Evolutionary conservation across 2,329 filamentous ascomycete species (phyloP).

Genomic region (Epichloe glyceriae): DNA sequence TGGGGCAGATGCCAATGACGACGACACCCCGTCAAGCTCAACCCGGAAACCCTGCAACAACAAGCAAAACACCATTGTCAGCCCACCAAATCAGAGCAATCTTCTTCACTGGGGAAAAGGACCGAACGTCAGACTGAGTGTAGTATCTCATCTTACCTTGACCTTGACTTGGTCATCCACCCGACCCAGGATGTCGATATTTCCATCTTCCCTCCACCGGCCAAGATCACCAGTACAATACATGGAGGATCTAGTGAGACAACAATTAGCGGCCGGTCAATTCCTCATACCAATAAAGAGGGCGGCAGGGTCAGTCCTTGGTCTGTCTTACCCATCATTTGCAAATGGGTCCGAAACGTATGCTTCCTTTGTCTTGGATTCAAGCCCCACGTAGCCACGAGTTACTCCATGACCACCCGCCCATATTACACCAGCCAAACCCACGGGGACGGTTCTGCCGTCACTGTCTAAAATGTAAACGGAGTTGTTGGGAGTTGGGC

Average conservation of each 20-base stretch:
- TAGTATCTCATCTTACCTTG: conserved; percentile 26
- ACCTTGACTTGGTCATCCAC: conserved; percentile 51
- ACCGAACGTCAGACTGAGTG: not conserved
- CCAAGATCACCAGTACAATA: conserved; percentile 50
- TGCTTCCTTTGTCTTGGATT: conserved; percentile 33
- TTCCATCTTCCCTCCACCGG: conserved; percentile 38
- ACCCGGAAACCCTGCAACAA: conserved; percentile 40
- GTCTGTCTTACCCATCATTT: conserved; percentile 31
- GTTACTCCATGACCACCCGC: conserved; percentile 42
- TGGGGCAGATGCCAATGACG: conserved; percentile 32
- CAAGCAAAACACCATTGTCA: not conserved
- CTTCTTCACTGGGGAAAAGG: not conserved
- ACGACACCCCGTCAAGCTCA: conserved; percentile 44
- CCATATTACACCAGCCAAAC: conserved; percentile 41
- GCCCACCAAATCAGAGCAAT: not conserved
- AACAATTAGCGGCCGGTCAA: conserved; percentile 3
- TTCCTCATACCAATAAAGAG: conserved; percentile 2
- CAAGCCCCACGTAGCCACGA: conserved; percentile 41
- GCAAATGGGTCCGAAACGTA: conserved; percentile 39
- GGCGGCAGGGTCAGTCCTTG: not conserved
- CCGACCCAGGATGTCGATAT: conserved; percentile 41
- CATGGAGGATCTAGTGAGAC: conserved; percentile 29
- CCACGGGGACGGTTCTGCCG: conserved; percentile 29
- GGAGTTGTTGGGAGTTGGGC: conserved; percentile 41
- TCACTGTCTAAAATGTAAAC: conserved; percentile 41